phyloP scores from a whole-genome alignment of 2,329 filamentous ascomycete species.

The Camillea tinctor region DNA sequence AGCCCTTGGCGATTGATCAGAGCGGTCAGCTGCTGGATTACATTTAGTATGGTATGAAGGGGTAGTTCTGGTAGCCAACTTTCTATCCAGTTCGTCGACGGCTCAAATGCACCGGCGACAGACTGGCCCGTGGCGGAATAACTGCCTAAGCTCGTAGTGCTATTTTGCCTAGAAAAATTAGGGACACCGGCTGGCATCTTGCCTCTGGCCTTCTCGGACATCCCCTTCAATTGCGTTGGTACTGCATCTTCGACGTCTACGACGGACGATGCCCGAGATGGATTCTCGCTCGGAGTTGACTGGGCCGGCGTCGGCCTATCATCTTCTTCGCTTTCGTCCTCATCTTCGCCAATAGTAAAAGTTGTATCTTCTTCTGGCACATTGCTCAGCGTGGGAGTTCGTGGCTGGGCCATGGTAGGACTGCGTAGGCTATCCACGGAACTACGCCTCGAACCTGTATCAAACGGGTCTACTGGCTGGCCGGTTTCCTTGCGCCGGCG shows the following conservation, averaged over 20 bases:
- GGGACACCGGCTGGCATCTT: constrained; percentile 86
- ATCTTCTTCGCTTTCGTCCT: constrained; percentile 57
- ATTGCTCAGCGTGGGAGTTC: constrained; percentile 58
- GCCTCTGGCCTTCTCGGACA: constrained; percentile 95
- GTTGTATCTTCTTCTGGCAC: constrained; percentile 76
- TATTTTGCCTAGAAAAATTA: constrained; percentile 88
- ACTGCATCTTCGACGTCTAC: constrained; percentile 72
- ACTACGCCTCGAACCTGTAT: constrained; percentile 51
- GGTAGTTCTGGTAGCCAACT: constrained; percentile 91
- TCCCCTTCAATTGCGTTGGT: constrained; percentile 78
- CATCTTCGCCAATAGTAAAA: constrained; percentile 88
- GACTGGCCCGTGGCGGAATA: constrained; percentile 59
- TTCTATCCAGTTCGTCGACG: constrained; percentile 83
- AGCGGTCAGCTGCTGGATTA: constrained; percentile 66
- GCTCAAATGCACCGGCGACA: constrained; percentile 66
- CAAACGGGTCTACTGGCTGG: constrained; percentile 49
- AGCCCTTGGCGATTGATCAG: constrained; percentile 54
- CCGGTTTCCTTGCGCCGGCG: constrained; percentile 65
- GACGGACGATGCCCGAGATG: constrained; percentile 67
- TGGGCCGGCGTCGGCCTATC: constrained; percentile 57
- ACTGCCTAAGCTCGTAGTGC: constrained; percentile 74
- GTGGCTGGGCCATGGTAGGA: constrained; percentile 53
- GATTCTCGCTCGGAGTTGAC: constrained; percentile 62
- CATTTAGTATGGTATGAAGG: constrained; percentile 77
- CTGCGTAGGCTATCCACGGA: constrained; percentile 69